Evolutionary conservation across 163 green algal species (phyloP).

Genomic region (Scenedesmus sp.): DNA sequence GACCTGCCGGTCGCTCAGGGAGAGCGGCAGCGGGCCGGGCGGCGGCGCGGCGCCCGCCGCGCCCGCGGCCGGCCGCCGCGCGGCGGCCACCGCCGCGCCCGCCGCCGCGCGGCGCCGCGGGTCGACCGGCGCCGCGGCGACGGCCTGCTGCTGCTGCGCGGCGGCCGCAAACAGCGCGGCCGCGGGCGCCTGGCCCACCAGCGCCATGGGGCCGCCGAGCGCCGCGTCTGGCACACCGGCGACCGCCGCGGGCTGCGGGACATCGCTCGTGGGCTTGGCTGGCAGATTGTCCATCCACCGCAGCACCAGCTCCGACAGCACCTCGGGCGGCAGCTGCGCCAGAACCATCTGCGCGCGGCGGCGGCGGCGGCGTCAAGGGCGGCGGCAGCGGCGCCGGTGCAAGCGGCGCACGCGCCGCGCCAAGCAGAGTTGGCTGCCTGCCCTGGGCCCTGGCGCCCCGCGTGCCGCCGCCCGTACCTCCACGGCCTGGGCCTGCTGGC

Average conservation of each 20-base stretch:
- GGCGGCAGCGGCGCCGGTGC: constrained; percentile 47
- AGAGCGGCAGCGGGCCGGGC: constrained; percentile 40
- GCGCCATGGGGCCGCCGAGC: no score
- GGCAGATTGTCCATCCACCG: constrained; percentile 59
- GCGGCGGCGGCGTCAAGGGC: constrained; percentile 40
- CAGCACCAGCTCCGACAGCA: constrained; percentile 69
- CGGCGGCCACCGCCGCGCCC: background rate
- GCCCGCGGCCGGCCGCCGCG: background rate
- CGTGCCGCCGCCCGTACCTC: constrained; percentile 6
- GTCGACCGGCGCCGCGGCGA: background rate
- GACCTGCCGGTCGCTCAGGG: constrained; percentile 36
- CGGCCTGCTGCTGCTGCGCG: constrained; percentile 28
- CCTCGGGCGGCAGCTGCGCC: constrained; percentile 43
- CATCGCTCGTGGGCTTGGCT: background rate
- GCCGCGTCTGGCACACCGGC: no score
- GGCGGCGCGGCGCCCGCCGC: background rate
- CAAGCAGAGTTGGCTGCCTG: background rate
- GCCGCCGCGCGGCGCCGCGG: background rate
- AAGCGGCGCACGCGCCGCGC: no score
- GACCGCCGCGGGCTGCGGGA: no score
- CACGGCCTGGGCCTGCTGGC: constrained; percentile 19
- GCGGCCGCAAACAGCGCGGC: constrained; percentile 1
- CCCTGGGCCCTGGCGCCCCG: background rate
- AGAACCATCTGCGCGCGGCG: constrained; percentile 52
- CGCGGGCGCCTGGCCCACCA: no score